Percentiles rank a stretch among this genome's conserved stretches.
phyloP scores from a whole-genome alignment of 2,329 filamentous ascomycete genomes.

The Cytospora paraplurivora region DNA sequence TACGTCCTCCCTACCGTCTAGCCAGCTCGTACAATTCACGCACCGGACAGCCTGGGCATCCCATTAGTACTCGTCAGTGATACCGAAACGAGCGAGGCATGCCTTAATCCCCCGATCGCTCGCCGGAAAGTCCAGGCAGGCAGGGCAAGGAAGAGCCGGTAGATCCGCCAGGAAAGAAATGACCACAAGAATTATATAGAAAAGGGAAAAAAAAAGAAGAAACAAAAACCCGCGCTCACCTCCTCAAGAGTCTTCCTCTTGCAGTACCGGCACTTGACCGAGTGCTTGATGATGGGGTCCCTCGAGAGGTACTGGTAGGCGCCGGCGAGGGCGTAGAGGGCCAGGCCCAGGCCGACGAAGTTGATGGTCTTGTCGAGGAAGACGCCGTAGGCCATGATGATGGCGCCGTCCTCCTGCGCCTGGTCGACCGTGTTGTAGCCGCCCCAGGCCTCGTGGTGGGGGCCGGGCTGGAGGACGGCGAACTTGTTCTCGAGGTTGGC shows the following conservation, averaged over 20 bases:
- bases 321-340: conserved; percentile 65
- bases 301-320: conserved; percentile 62
- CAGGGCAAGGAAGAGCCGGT: background rate
- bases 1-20: conserved; percentile 51
- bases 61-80: background rate
- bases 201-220: background rate
- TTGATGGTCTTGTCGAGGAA: conserved; percentile 68
- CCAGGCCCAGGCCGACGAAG: conserved; percentile 66
- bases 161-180: background rate
- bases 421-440: conserved; percentile 72
- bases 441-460: conserved; percentile 48
- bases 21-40: conserved; percentile 54
- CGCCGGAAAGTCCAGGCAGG: too few species aligned
- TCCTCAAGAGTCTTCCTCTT: conserved; percentile 64
- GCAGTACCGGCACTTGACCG: conserved; percentile 69
- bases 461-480: conserved; percentile 62
- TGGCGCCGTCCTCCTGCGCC: conserved; percentile 70
- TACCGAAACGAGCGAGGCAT: too few species aligned
- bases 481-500: conserved; percentile 77
- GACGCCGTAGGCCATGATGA: conserved; percentile 63
- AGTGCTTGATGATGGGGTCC: conserved; percentile 72
- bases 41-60: conserved; percentile 45
- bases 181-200: background rate
- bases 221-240: conserved; percentile 43
- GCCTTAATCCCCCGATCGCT: too few species aligned